These are phyloP conservation scores for Kondoa subrosea DNA, from an alignment of 768 basidiomycete genomes.

Conservation along the genomic window DNA sequence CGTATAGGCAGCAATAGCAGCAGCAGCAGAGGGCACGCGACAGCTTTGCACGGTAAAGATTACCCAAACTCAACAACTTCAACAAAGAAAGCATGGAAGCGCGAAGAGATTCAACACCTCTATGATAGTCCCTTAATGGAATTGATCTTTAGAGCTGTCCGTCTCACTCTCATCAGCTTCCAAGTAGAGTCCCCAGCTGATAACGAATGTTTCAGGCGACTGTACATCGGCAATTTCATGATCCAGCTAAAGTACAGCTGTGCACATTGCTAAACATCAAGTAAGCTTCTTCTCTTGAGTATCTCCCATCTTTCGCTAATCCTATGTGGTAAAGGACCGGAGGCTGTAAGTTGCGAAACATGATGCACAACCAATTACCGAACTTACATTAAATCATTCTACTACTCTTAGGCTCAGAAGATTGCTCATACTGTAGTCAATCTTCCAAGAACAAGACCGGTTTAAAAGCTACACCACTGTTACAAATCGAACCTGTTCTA, in stretches of 20 bases:
- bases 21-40: no score
- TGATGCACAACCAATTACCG: no score
- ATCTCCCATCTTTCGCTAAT: no score
- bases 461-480: conserved; percentile 57
- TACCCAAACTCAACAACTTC: not conserved
- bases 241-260: conserved; percentile 77
- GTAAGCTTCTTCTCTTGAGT: conserved; percentile 43
- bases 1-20: no score
- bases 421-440: conserved; percentile 97
- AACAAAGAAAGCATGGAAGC: conserved; percentile 41
- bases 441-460: conserved; percentile 76
- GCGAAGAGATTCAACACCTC: conserved; percentile 62
- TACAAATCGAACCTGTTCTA: conserved; percentile 80
- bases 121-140: conserved; percentile 76
- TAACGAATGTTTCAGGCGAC: conserved; percentile 37
- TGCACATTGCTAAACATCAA: conserved; percentile 99
- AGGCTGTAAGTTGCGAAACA: no score
- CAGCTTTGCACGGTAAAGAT: not conserved
- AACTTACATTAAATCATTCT: conserved; percentile 17
- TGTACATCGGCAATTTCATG: conserved; percentile 70
- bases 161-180: conserved; percentile 16
- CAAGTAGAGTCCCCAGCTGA: not conserved
- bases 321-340: no score
- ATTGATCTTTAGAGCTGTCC: conserved; percentile 63
- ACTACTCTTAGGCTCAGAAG: conserved; percentile 83